Evolutionary conservation across 2,329 filamentous ascomycete genomes (phyloP), one percentile per base, ranked within the genome.

Genomic region (Mariannaea sp.): DNA sequence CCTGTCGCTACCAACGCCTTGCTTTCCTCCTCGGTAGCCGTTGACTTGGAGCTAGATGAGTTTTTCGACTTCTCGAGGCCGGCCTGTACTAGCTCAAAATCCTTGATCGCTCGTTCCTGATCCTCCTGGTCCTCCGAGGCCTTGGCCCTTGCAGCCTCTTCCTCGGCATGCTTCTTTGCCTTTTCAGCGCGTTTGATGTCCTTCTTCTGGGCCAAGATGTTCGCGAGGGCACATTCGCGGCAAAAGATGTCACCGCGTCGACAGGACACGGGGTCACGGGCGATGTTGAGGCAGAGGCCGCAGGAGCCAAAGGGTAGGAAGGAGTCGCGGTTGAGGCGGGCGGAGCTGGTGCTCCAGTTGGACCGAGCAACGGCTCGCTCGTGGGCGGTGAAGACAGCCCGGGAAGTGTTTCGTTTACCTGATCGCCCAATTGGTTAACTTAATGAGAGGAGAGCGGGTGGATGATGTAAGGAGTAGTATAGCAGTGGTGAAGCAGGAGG

Each of bases 271-370:
- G 94, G 92, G 40, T 91, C 84, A 24, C 87, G 83, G 16, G 92
- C 89, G 7, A 87, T 83, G 55, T 92, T 84, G 13, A 97, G 86
- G 68, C 93, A 99, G 22, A 99, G 80, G 48, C 87, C 84, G 76
- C 93, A 99, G 17, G 88, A 91, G 48, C 88, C 90, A 71, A 97
- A 96, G 5, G 91, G 87, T 9, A 97, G 84, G 72, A 96, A 97
- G 50, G 90, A 94, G 69, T 97, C 94, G 67, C 93, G 88, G 17
- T 83, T 86, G 27, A 97, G 85, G 46, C 91, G 89, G n/a, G 92
- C 91, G 45, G 88, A 85, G 61, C 87, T 89, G 7, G 87, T 84
- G 62, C 87, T 85, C 92, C 94, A 97, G 62, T 86, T 85, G 14
- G 84, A 82, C 67, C 92, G 90, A 55, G 96, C 88, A 43, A 93